Conservation (phyloP, 1,139 yeast species). For the Yamadazyma atmosphaerica region DNA sequence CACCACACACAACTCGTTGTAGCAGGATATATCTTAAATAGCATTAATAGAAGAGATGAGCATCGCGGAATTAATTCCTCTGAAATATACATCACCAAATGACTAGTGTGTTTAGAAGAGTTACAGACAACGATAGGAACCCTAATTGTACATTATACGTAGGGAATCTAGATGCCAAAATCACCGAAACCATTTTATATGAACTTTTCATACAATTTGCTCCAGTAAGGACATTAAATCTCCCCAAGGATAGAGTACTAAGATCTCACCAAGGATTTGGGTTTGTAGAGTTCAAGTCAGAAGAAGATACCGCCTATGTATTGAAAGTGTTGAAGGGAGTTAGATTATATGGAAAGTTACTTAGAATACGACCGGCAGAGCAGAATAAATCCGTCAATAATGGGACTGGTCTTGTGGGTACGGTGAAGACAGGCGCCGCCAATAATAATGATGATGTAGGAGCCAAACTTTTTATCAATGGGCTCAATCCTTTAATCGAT, state of each 20-base stretch:
- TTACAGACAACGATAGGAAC: conserved; percentile 49
- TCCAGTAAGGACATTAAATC: conserved; percentile 65
- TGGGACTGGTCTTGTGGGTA: neutral
- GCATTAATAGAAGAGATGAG: neutral
- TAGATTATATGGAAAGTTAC: conserved; percentile 60
- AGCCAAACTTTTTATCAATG: conserved; percentile 74
- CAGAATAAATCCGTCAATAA: conserved; percentile 7
- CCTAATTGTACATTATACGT: conserved; percentile 73
- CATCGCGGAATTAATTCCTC: conserved; percentile 1
- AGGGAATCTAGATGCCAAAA: conserved; percentile 80
- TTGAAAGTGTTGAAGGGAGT: conserved; percentile 61
- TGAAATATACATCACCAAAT: conserved; percentile 13
- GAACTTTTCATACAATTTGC: conserved; percentile 88
- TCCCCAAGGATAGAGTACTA: conserved; percentile 78
- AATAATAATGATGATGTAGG: conserved; percentile 49
- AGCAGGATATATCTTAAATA: neutral
- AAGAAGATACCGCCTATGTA: conserved; percentile 72
- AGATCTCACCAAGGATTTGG: conserved; percentile 85
- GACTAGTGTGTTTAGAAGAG: conserved; percentile 33
- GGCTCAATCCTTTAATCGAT: conserved; percentile 70
- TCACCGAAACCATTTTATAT: conserved; percentile 64
- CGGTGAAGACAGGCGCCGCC: conserved; percentile 6
- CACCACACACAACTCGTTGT: neutral
- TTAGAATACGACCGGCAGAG: conserved; percentile 44
- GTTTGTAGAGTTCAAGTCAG: conserved; percentile 68